Conservation (phyloP, 73 alveolate species). For the Paramecium tetraurelia region DNA sequence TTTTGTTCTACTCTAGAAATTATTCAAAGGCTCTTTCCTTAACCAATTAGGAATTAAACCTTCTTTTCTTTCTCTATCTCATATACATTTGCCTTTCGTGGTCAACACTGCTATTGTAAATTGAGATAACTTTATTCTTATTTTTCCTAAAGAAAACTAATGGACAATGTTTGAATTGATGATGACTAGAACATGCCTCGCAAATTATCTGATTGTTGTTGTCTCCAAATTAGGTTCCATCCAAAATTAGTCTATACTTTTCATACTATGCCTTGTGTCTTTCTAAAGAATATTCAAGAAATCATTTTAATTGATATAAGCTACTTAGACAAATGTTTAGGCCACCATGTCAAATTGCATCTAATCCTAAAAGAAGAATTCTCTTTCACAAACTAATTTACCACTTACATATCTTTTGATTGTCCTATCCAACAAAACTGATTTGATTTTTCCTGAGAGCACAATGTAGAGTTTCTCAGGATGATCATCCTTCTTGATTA, state of each 20-base stretch:
- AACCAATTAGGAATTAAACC: background rate
- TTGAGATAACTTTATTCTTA: background rate
- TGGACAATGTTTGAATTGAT: constrained; percentile 15
- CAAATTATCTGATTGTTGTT: background rate
- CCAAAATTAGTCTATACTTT: background rate
- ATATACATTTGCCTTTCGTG: background rate
- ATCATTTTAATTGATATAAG: background rate
- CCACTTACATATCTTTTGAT: background rate
- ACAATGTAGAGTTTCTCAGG: constrained; percentile 3
- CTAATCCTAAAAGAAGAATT: background rate
- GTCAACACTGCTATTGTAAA: background rate
- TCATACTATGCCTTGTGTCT: background rate
- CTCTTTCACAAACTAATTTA: background rate
- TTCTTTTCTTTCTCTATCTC: background rate
- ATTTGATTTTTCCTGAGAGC: background rate
- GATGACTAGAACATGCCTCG: constrained; percentile 8
- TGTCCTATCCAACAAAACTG: background rate
- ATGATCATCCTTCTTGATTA: background rate
- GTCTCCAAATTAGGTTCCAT: background rate
- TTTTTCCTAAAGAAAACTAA: background rate
- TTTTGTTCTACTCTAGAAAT: background rate
- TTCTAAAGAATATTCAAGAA: background rate
- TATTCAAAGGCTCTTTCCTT: constrained; percentile 27
- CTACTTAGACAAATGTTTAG: background rate
- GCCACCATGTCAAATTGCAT: background rate